These are phyloP conservation scores for Peronospora tabacina DNA, from an alignment of 352 stramenopile genomes.

Conservation along the genomic window DNA sequence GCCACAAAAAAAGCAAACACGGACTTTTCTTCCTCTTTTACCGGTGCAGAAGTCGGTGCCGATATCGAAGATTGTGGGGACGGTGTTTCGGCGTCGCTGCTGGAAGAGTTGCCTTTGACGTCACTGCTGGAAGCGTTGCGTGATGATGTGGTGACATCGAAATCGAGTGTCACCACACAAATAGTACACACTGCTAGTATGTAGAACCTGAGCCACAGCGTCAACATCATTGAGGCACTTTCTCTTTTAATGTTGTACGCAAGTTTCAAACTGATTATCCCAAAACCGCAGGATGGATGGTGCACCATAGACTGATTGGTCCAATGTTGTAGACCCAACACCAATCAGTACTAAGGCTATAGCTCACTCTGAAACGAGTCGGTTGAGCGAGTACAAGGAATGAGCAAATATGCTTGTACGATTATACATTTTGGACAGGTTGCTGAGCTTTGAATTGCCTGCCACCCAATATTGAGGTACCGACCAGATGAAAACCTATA, in stretches of 20 bases:
- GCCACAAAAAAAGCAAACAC: slow-evolving; percentile 22
- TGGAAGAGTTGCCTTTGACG: neutral
- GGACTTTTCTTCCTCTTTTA: slow-evolving; percentile 9
- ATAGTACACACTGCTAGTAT: slow-evolving; percentile 2
- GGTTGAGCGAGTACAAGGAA: too few relatives aligned
- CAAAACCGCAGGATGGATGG: slow-evolving; percentile 11
- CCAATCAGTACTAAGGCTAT: too few relatives aligned
- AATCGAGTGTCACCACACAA: neutral
- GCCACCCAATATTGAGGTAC: too few relatives aligned
- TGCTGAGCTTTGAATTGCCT: too few relatives aligned
- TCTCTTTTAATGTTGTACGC: slow-evolving; percentile 3
- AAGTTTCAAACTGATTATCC: slow-evolving; percentile 21
- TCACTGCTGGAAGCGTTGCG: neutral
- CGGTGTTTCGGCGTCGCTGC: too few relatives aligned
- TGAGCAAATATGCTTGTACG: neutral
- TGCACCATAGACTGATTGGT: slow-evolving; percentile 2
- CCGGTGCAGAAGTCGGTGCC: neutral
- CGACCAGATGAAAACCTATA: too few relatives aligned
- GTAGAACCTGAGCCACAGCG: slow-evolving; percentile 6
- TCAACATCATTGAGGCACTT: slow-evolving; percentile 20
- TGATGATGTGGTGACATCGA: neutral
- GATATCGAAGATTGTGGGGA: too few relatives aligned
- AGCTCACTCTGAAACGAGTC: too few relatives aligned
- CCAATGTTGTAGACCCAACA: neutral
- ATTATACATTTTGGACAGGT: too few relatives aligned